phyloP scores from a whole-genome alignment of 163 green algal species.

The Scenedesmus sp. region DNA sequence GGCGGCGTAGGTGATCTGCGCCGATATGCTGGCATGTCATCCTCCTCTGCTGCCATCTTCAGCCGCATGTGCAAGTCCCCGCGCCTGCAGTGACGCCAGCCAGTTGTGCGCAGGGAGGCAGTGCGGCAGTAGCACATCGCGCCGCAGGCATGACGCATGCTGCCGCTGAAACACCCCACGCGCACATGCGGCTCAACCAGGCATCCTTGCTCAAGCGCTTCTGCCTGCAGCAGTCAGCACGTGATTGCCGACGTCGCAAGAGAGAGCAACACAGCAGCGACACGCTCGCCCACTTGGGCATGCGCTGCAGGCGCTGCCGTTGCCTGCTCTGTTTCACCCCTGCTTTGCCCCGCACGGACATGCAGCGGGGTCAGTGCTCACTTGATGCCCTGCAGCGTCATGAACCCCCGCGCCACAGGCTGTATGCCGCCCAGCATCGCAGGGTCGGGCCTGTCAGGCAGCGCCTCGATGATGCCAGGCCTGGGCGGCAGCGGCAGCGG shows the following conservation, averaged over 20 bases:
- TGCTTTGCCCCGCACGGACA: not conserved
- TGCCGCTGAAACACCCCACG: too few relatives aligned
- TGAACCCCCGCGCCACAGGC: conserved; percentile 58
- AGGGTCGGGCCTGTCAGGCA: conserved; percentile 73
- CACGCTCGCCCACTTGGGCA: too few relatives aligned
- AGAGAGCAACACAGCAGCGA: too few relatives aligned
- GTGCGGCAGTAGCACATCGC: not conserved
- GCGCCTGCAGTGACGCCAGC: conserved; percentile 25
- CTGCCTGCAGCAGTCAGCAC: too few relatives aligned
- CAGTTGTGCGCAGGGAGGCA: not conserved
- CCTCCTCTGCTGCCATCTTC: conserved; percentile 34
- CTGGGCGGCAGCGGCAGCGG: conserved; percentile 11
- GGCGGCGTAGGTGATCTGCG: conserved; percentile 5
- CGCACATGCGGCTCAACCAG: too few relatives aligned
- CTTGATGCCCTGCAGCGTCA: conserved; percentile 70
- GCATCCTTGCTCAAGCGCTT: too few relatives aligned
- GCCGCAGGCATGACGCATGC: too few relatives aligned
- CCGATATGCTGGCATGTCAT: conserved; percentile 28
- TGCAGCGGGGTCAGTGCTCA: conserved; percentile 22
- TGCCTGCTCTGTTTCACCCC: too few relatives aligned
- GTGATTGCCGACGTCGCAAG: too few relatives aligned
- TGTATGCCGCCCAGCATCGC: conserved; percentile 62
- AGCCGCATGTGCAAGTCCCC: conserved; percentile 42
- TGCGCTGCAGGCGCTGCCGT: too few relatives aligned
- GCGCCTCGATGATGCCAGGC: conserved; percentile 68